Conservation (phyloP, 805 yeast species). For the Naumovozyma dairenensis region DNA sequence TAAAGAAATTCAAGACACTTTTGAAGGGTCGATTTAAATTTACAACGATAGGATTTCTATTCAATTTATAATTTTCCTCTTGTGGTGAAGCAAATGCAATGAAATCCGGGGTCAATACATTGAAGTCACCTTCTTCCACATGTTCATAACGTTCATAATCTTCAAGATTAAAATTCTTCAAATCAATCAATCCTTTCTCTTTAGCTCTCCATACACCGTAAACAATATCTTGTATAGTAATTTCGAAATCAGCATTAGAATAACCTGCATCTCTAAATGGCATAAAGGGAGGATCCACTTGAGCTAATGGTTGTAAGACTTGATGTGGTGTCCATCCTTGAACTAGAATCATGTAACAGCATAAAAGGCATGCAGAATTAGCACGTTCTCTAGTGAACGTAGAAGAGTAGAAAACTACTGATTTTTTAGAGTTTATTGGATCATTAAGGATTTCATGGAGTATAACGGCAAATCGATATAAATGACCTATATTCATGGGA, state of each 20-base stretch:
- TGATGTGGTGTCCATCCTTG: conserved; percentile 98
- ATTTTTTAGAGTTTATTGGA: conserved; percentile 68
- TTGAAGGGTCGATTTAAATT: conserved; percentile 59
- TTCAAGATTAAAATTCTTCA: conserved; percentile 64
- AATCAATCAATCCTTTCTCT: conserved; percentile 76
- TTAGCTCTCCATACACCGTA: conserved; percentile 97
- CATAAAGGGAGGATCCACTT: conserved; percentile 84
- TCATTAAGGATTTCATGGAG: conserved; percentile 85
- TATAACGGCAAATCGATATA: conserved; percentile 88
- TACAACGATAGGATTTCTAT: conserved; percentile 11
- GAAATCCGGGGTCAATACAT: conserved; percentile 81
- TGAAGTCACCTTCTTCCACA: conserved; percentile 94
- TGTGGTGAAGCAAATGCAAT: conserved; percentile 96
- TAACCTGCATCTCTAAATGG: conserved; percentile 96
- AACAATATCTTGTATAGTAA: conserved; percentile 86
- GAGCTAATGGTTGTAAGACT: conserved; percentile 86
- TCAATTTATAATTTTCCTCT: conserved; percentile 36
- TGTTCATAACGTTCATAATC: conserved; percentile 89
- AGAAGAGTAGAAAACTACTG: conserved; percentile 80
- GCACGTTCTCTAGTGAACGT: conserved; percentile 72
- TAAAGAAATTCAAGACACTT: conserved; percentile 70
- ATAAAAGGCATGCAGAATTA: conserved; percentile 84
- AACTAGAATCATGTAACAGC: conserved; percentile 87
- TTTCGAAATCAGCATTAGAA: conserved; percentile 84
- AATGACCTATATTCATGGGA: conserved; percentile 83